Evolutionary conservation across 1,284 basidiomycete species (phyloP).

Genomic region (Ustilago shanxiensis): DNA sequence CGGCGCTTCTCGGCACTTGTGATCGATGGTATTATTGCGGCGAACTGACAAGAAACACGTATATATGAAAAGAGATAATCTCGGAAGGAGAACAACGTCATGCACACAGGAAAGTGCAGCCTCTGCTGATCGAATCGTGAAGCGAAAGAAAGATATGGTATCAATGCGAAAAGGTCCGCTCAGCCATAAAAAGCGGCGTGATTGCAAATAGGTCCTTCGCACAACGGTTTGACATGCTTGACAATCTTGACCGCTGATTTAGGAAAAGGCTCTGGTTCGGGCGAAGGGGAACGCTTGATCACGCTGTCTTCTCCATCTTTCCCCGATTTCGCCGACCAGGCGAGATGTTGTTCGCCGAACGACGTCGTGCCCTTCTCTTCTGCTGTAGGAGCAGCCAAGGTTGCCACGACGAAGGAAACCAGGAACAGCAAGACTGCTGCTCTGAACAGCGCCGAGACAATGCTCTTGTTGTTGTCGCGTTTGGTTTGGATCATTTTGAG

Average conservation of each 20-base stretch:
- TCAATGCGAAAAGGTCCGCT: not conserved
- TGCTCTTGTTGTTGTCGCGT: not conserved
- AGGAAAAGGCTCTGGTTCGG: not conserved
- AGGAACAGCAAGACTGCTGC: not conserved
- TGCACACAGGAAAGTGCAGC: not conserved
- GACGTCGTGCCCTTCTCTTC: not conserved
- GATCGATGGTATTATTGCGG: not conserved
- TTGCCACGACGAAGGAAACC: not conserved
- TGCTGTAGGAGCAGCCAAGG: not conserved
- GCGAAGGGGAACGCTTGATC: not conserved
- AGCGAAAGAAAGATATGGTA: not conserved
- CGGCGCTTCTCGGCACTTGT: not conserved
- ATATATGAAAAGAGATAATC: not conserved
- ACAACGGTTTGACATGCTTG: slow-evolving; percentile 29
- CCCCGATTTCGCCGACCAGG: not conserved
- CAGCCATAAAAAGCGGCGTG: slow-evolving; percentile 34
- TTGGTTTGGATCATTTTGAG: not conserved
- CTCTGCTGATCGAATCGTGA: not conserved
- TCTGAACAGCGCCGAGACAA: not conserved
- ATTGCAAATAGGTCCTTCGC: slow-evolving; percentile 39
- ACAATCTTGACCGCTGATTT: slow-evolving; percentile 11
- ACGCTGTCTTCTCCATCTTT: not conserved
- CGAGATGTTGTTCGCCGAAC: not conserved
- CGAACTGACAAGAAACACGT: not conserved
- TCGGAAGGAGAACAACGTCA: not conserved